A percentile compares a stretch with the other conserved stretches of the same genome.
Evolutionary conservation across 1,284 basidiomycete species (phyloP).

Genomic region (Papiliotrema nemorosa): DNA sequence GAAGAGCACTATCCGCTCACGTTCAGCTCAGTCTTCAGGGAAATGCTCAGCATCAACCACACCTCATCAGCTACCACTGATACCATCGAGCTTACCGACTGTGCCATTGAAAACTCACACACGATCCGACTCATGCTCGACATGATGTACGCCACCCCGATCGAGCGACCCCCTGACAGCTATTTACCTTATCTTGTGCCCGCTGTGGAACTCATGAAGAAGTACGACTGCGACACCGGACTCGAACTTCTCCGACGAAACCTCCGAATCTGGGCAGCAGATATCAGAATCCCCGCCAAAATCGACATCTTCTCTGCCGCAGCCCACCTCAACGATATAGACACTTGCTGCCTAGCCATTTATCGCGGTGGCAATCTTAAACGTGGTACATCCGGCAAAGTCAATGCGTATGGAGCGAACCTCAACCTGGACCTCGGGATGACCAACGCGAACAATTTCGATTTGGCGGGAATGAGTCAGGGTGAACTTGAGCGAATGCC

Average conservation of each 20-base stretch:
- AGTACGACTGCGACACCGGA: not conserved
- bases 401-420: too few relatives aligned
- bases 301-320: not conserved
- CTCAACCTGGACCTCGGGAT: too few relatives aligned
- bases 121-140: not conserved
- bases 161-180: not conserved
- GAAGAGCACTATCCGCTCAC: too few relatives aligned
- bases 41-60: slow-evolving; percentile 1
- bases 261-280: not conserved
- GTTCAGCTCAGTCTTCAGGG: slow-evolving; percentile 5
- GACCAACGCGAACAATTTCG: too few relatives aligned
- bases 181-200: not conserved
- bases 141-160: not conserved
- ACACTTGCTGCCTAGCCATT: not conserved
- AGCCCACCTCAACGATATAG: not conserved
- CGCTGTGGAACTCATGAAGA: not conserved
- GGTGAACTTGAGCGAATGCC: too few relatives aligned
- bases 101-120: not conserved
- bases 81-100: not conserved
- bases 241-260: not conserved
- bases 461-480: too few relatives aligned
- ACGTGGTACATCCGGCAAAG: too few relatives aligned
- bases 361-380: not conserved
- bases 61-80: too few relatives aligned
- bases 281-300: not conserved